A percentile compares a stretch with the other conserved stretches of the same genome.
Evolutionary conservation across 2,329 filamentous ascomycete species (phyloP).

Genomic region (Helotiales sp.): DNA sequence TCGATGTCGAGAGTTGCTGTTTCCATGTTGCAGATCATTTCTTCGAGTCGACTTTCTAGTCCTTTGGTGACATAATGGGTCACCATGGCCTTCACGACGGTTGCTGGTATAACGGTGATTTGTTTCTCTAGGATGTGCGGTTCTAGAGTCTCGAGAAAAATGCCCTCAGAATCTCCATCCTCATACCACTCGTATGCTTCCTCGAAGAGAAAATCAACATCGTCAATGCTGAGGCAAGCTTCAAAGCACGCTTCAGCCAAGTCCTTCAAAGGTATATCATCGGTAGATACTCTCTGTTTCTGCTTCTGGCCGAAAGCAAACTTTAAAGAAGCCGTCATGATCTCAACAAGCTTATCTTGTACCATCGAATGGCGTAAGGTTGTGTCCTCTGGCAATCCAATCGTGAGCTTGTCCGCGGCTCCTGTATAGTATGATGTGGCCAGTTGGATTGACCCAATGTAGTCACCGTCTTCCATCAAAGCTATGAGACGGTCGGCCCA

Average conservation of each 20-base stretch:
- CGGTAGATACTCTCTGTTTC: slow-evolving; percentile 48
- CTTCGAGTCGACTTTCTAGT: slow-evolving; percentile 80
- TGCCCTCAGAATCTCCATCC: slow-evolving; percentile 70
- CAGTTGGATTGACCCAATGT: slow-evolving; percentile 86
- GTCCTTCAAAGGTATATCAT: slow-evolving; percentile 66
- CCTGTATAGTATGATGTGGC: slow-evolving; percentile 93
- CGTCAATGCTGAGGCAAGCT: slow-evolving; percentile 77
- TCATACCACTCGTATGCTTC: slow-evolving; percentile 91
- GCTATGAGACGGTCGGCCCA: slow-evolving; percentile 95
- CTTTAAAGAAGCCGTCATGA: slow-evolving; percentile 89
- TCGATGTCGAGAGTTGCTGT: slow-evolving; percentile 92
- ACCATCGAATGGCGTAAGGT: slow-evolving; percentile 78
- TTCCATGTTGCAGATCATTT: slow-evolving; percentile 92
- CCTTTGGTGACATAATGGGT: slow-evolving; percentile 78
- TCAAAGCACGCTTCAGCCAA: slow-evolving; percentile 83
- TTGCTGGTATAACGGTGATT: slow-evolving; percentile 77
- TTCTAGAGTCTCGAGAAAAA: slow-evolving; percentile 89
- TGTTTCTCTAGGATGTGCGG: slow-evolving; percentile 82
- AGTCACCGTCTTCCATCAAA: slow-evolving; percentile 96
- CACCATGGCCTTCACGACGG: slow-evolving; percentile 84
- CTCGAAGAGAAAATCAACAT: slow-evolving; percentile 86
- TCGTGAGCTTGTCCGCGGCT: slow-evolving; percentile 89
- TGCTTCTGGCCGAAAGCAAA: slow-evolving; percentile 79
- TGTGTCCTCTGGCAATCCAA: slow-evolving; percentile 88
- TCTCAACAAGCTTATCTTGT: slow-evolving; percentile 85